phyloP scores from a whole-genome alignment of 306 rosid genomes.

The Delonix regia region DNA sequence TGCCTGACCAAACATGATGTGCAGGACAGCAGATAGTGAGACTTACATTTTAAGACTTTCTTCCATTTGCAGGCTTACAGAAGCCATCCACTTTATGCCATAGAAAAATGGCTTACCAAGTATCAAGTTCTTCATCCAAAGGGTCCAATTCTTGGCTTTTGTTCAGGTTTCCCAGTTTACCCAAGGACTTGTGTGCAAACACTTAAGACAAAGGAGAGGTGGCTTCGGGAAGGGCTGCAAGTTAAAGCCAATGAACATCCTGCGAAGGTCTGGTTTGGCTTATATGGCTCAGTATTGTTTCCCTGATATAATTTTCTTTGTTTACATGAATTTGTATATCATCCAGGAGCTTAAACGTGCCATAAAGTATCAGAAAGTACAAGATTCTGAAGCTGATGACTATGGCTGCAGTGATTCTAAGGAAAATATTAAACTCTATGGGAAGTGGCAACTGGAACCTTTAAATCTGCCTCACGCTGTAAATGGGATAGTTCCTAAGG shows the following conservation, averaged over 20 bases:
- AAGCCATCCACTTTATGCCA: slow-evolving; percentile 77
- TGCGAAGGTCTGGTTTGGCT: slow-evolving; percentile 65
- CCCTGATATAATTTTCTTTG: slow-evolving; percentile 23
- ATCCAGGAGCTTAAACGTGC: slow-evolving; percentile 68
- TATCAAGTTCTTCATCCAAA: slow-evolving; percentile 87
- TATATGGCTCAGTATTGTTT: slow-evolving; percentile 23
- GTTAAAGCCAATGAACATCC: slow-evolving; percentile 77
- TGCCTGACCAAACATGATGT: slow-evolving; percentile 29
- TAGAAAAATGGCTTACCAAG: slow-evolving; percentile 91
- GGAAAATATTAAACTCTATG: slow-evolving; percentile 69
- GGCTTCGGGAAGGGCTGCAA: slow-evolving; percentile 95
- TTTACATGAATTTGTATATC: slow-evolving; percentile 16
- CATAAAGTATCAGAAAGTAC: slow-evolving; percentile 55
- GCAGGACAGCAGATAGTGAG: slow-evolving; percentile 18
- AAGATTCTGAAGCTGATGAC: slow-evolving; percentile 65
- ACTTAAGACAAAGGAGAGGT: slow-evolving; percentile 75
- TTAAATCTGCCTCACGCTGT: slow-evolving; percentile 80
- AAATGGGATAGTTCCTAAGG: slow-evolving; percentile 90
- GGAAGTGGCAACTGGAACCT: slow-evolving; percentile 93
- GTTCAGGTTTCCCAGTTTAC: slow-evolving; percentile 86
- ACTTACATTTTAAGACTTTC: slow-evolving; percentile 17
- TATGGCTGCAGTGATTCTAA: slow-evolving; percentile 49
- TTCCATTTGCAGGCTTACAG: slow-evolving; percentile 76
- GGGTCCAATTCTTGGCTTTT: slow-evolving; percentile 88
- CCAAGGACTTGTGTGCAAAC: slow-evolving; percentile 88